Evolutionary conservation across 768 basidiomycete species (phyloP), one percentile per base, ranked within the genome.

Genomic region (Russula sp.): DNA sequence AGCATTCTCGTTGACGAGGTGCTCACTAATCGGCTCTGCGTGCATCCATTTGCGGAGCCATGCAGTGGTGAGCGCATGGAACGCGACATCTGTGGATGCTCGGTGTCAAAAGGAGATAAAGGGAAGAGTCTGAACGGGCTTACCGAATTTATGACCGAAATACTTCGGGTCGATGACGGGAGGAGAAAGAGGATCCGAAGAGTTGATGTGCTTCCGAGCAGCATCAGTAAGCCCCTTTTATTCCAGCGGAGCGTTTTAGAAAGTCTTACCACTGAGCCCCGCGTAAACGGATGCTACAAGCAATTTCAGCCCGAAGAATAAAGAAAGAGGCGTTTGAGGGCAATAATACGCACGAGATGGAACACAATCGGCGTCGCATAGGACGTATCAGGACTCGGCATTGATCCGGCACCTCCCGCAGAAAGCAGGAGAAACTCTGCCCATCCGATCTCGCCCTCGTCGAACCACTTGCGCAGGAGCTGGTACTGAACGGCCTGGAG

Each of bases 101-200:
- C 13, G 32, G 18, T 7, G 49, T 60, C 27, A 74, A 44, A 16
- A n/a, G 14, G 22, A 31, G 22, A 11, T 37, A n/a, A 20, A 20
- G 10, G n/a, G 7, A 20, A 47, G 45, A 9, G 8, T 8, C 34
- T 40, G 32, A 13, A 10, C 20, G 2, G 20, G 20, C 65, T 27
- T 18, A 67, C 67, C 68, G 44, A 64, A 69, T 42, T 50, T 39
- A 35, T 52, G 14, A 10, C 61, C 63, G 27, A 74, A 74, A 73
- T 80, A 80, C 56, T 75, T 75, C 5, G 79, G 77, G 66, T 81
- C 75, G 66, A 81, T 78, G 7, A 68, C 53, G 1, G 80, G 79
- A 53, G 70, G 53, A 4, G 67, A 67, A 69, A 74, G 74, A 10
- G 75, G 69, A 61, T 70, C 68, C 3, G 73, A 69, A 6, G 75